Percentiles rank a stretch among this genome's conserved stretches.
Conservation (phyloP, 169 alveolate genomes). For the Eimeria falciformis region DNA sequence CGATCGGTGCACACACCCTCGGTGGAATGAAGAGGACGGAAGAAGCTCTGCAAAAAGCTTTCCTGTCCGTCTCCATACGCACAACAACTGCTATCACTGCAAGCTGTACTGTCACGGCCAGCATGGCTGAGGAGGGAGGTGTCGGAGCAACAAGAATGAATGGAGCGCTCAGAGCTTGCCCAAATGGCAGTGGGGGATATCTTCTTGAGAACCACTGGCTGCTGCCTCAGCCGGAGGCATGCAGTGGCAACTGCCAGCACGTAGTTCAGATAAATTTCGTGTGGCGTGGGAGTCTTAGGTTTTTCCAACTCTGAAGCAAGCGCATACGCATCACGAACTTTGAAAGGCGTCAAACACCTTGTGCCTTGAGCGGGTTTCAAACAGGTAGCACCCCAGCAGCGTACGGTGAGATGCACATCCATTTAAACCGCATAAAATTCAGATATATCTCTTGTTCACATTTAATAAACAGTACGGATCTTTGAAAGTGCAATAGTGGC, state of each 20-base stretch:
- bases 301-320: slow-evolving; percentile 16
- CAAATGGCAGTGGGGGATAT: background rate
- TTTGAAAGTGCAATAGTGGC: too few relatives aligned
- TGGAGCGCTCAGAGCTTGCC: background rate
- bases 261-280: slow-evolving; percentile 35
- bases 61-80: too few relatives aligned
- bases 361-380: too few relatives aligned
- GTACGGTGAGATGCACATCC: too few relatives aligned
- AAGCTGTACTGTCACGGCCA: background rate
- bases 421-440: too few relatives aligned
- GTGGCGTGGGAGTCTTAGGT: slow-evolving; percentile 46
- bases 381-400: too few relatives aligned
- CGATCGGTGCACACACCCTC: background rate
- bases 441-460: too few relatives aligned
- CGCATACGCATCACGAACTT: background rate
- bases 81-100: too few relatives aligned
- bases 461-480: too few relatives aligned
- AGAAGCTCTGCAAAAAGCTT: too few relatives aligned
- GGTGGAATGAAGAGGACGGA: too few relatives aligned
- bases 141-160: background rate
- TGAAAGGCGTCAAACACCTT: too few relatives aligned
- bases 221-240: slow-evolving; percentile 26
- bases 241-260: slow-evolving; percentile 27
- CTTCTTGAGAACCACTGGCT: slow-evolving; percentile 43
- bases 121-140: background rate